Percentiles rank a stretch among this genome's conserved stretches.
These are phyloP conservation scores for Ustanciosporium gigantosporum DNA, from an alignment of 1,284 basidiomycete genomes.

Conservation along the genomic window DNA sequence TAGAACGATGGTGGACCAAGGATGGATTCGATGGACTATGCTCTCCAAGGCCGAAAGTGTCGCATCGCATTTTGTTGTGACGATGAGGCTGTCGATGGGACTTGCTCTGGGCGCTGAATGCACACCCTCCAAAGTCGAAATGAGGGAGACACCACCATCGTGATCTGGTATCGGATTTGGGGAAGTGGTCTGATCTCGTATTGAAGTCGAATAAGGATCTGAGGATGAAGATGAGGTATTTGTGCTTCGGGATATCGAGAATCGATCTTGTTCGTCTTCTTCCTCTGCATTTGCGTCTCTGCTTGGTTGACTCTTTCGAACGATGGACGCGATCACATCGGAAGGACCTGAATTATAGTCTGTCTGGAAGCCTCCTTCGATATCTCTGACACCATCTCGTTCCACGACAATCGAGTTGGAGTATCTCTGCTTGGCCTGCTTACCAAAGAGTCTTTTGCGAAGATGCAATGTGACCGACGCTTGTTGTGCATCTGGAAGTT, in stretches of 20 bases:
- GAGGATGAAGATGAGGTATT: slow-evolving; percentile 3
- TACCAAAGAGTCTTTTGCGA: slow-evolving; percentile 24
- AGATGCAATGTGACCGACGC: slow-evolving; percentile 46
- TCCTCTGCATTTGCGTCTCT: not conserved
- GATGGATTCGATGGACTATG: slow-evolving; percentile 71
- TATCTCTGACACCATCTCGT: slow-evolving; percentile 37
- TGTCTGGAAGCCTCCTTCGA: slow-evolving; percentile 39
- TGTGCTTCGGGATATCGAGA: slow-evolving; percentile 23
- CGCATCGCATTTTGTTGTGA: slow-evolving; percentile 78
- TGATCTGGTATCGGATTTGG: slow-evolving; percentile 24
- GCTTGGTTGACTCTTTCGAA: slow-evolving; percentile 6
- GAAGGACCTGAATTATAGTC: slow-evolving; percentile 30
- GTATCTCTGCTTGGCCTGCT: slow-evolving; percentile 9
- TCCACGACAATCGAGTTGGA: slow-evolving; percentile 35
- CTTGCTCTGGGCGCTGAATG: slow-evolving; percentile 22
- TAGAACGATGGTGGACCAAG: slow-evolving; percentile 79
- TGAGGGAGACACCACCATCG: slow-evolving; percentile 33
- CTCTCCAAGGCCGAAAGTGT: slow-evolving; percentile 69
- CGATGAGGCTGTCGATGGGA: slow-evolving; percentile 67
- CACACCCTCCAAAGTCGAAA: slow-evolving; percentile 16
- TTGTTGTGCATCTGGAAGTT: slow-evolving; percentile 28
- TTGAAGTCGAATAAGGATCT: too few relatives aligned
- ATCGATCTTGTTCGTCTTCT: slow-evolving; percentile 6
- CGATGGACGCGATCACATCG: slow-evolving; percentile 26
- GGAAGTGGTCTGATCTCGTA: slow-evolving; percentile 12